Conservation (phyloP, 768 basidiomycete species). For the Chiua virens region DNA sequence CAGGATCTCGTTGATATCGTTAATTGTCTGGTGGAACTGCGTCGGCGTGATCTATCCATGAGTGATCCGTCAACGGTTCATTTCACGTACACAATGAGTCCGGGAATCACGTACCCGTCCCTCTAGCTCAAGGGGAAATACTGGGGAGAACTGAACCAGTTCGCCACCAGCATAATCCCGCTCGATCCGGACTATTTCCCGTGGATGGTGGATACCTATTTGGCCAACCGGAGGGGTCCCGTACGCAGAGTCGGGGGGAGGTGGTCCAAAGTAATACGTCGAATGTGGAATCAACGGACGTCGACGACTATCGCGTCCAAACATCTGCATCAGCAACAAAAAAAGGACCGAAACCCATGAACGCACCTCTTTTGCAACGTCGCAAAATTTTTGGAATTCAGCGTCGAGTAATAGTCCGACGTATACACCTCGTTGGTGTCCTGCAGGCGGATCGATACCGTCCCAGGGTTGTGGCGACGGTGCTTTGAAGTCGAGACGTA, state of each 20-base stretch:
- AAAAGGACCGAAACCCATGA: background rate
- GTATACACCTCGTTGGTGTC: conserved; percentile 34
- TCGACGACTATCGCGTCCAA: conserved; percentile 25
- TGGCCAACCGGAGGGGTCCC: conserved; percentile 80
- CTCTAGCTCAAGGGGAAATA: conserved; percentile 90
- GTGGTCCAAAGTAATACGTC: conserved; percentile 83
- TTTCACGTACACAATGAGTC: background rate
- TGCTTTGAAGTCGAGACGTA: conserved; percentile 49
- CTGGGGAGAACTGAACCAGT: conserved; percentile 83
- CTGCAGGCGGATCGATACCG: conserved; percentile 47
- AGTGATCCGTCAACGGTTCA: background rate
- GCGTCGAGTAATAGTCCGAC: conserved; percentile 44
- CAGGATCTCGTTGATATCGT: conserved; percentile 84
- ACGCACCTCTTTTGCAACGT: conserved; percentile 43
- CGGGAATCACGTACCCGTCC: conserved; percentile 65
- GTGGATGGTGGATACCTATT: conserved; percentile 86
- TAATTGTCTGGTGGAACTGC: conserved; percentile 87
- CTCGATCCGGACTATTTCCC: conserved; percentile 90
- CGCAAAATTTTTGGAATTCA: conserved; percentile 43
- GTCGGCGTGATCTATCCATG: conserved; percentile 77
- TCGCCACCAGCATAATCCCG: conserved; percentile 92
- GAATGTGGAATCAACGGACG: conserved; percentile 70
- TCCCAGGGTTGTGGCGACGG: conserved; percentile 72
- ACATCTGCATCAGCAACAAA: conserved; percentile 7
- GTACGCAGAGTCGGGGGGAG: conserved; percentile 73